Conservation (phyloP, 2,329 filamentous ascomycete genomes). For the Ceratocystis albifundus region DNA sequence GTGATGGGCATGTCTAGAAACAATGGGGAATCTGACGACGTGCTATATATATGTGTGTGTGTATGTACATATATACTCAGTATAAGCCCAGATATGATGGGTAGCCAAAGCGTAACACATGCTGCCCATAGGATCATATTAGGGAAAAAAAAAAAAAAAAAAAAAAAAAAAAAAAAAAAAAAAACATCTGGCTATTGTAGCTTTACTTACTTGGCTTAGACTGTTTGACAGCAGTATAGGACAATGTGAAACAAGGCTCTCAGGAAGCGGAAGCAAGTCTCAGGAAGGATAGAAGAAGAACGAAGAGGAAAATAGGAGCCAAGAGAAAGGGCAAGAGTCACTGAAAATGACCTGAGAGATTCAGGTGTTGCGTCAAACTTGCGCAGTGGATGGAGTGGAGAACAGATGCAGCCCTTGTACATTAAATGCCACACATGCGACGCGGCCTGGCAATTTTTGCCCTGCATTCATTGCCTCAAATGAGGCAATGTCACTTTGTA, state of each 20-base stretch:
- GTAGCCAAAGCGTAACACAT: too few species aligned
- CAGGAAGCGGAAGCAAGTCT: not conserved
- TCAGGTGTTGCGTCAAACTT: not conserved
- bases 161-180: too few species aligned
- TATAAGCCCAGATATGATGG: too few species aligned
- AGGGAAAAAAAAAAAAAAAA: too few species aligned
- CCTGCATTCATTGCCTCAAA: not conserved
- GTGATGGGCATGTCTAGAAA: too few species aligned
- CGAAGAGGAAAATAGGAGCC: not conserved
- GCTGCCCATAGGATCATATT: too few species aligned
- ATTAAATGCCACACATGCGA: not conserved
- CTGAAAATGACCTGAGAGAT: not conserved
- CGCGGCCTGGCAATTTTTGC: not conserved
- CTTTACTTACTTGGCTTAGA: not conserved
- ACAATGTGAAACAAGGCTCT: conserved; percentile 4
- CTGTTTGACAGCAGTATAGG: not conserved
- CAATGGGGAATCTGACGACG: too few species aligned
- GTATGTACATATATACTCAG: too few species aligned
- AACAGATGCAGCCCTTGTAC: not conserved
- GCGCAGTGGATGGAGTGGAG: not conserved
- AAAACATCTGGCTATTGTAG: not conserved
- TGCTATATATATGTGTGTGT: too few species aligned
- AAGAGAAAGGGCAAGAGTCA: not conserved
- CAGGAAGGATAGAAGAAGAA: conserved; percentile 2
- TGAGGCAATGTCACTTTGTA: conserved; percentile 4